Conservation (phyloP, 164 flowering plant species). For the Aristolochia californica region DNA sequence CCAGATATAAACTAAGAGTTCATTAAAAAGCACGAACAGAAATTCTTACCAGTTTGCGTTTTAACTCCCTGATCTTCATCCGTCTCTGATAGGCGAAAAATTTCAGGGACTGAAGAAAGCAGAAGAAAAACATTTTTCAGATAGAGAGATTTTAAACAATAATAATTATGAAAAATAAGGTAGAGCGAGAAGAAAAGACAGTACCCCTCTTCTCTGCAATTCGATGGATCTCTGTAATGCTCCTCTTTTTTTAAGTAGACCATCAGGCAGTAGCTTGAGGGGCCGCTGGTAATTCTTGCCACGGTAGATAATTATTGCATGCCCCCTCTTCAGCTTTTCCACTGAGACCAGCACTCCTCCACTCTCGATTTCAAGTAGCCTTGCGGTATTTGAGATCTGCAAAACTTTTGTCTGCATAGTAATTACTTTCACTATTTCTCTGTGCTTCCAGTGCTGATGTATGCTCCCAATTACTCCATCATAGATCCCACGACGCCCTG, state of each 20-base stretch:
- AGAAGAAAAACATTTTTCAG: constrained; percentile 1
- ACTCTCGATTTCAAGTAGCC: constrained; percentile 60
- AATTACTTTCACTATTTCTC: constrained; percentile 79
- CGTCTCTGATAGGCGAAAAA: constrained; percentile 61
- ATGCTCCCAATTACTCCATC: constrained; percentile 82
- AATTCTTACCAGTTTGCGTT: constrained; percentile 44
- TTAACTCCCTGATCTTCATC: constrained; percentile 37
- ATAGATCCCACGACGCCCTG: constrained; percentile 92
- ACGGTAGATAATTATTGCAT: constrained; percentile 81
- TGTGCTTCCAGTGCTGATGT: constrained; percentile 93
- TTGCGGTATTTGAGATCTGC: constrained; percentile 48
- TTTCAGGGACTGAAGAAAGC: constrained; percentile 48
- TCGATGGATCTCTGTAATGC: constrained; percentile 67
- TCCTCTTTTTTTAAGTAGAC: constrained; percentile 55
- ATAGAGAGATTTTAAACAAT: background rate
- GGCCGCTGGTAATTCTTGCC: constrained; percentile 89
- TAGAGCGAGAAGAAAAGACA: constrained; percentile 6
- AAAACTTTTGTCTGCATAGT: constrained; percentile 55
- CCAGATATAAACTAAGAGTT: no score
- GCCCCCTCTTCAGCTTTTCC: constrained; percentile 59
- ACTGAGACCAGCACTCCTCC: constrained; percentile 68
- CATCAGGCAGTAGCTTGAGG: constrained; percentile 19
- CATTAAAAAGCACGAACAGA: no score
- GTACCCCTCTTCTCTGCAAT: constrained; percentile 87
- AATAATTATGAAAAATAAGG: background rate